Evolutionary conservation across 495 filamentous ascomycete species (phyloP), one percentile per base, ranked within the genome.

Genomic region (Neurospora sp.): DNA sequence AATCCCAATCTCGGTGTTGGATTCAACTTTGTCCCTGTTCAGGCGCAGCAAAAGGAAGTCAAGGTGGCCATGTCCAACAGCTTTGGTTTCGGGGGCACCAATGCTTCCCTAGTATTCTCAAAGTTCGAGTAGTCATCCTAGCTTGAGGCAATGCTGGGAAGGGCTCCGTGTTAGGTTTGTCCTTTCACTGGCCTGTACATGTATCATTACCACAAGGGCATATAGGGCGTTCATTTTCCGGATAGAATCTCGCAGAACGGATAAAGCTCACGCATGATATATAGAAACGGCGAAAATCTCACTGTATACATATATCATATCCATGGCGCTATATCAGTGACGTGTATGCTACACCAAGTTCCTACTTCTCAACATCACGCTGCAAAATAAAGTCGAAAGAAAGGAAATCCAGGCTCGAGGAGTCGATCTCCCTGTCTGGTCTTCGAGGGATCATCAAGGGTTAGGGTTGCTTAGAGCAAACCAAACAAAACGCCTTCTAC

Each of bases 11-110:
- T 89, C 70, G 92, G 89, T 10, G 93, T 94, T 69, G 85, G 90
- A 71, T 97, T 93, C 84, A 98, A 99, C 81, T 95, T 97, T 82
- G 89, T 96, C 3, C 89, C 94, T 0, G 84, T 89, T 1, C 74
- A 84, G 40, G 85, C 92, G 3, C 94, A 98, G 78, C 79, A 90
- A 38, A 89, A 89, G 75, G 73, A 83, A 11, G 89, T 98, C 31
- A 85, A 91, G 72, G 92, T 94, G 37, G 91, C 91, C 40, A 74
- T 99, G 76, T 94, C 93, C 22, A 99, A 99, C 78, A 98, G 95
- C 78, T 99, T 99, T 85, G 96, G 96, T 1, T 99, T 99, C 84
- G 96, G 96, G 11, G 96, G 96, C 39, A 99, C 96, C 10, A 98
- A 98, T 83, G 94, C 94, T 61, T 93, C 88, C 74, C 83, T 99